Conservation (phyloP, 148 eudicot species). For the Selenicereus undatus region DNA sequence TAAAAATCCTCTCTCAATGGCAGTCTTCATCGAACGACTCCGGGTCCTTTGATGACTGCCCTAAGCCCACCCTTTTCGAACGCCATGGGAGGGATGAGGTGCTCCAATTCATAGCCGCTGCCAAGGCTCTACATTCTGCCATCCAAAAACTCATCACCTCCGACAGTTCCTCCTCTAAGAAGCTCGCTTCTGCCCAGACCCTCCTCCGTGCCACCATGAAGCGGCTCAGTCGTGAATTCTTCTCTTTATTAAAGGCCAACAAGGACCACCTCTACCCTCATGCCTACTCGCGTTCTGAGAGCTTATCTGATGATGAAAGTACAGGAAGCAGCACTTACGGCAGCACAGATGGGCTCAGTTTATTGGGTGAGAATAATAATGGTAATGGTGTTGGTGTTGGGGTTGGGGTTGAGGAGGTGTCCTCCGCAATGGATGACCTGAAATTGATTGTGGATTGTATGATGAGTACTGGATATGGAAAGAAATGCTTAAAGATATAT, state of each 20-base stretch:
- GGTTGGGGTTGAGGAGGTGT: not conserved
- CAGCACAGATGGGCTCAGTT: not conserved
- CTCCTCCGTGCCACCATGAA: constrained; percentile 56
- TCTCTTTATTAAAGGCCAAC: constrained; percentile 41
- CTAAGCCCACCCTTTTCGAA: constrained; percentile 34
- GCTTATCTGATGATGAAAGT: not conserved
- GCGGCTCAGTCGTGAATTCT: constrained; percentile 60
- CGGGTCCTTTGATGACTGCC: constrained; percentile 23
- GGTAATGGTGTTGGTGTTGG: not conserved
- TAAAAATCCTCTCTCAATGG: constrained; percentile 45
- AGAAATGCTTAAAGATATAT: constrained; percentile 63
- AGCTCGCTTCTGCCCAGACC: constrained; percentile 41
- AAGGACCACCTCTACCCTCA: constrained; percentile 34
- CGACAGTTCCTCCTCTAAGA: constrained; percentile 26
- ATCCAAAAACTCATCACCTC: constrained; percentile 39
- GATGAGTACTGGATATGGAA: constrained; percentile 62
- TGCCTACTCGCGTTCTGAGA: not conserved
- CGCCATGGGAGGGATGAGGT: constrained; percentile 41
- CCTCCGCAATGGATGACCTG: constrained; percentile 42
- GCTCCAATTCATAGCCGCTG: constrained; percentile 36
- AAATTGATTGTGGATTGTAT: constrained; percentile 61
- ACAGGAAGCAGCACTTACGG: not conserved
- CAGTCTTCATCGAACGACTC: constrained; percentile 22
- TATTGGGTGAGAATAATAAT: not conserved
- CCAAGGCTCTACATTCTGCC: constrained; percentile 39